Percentiles rank a stretch among this genome's conserved stretches.
Evolutionary conservation across 2,329 filamentous ascomycete genomes (phyloP).

Genomic region (Thermoascus crustaceus): DNA sequence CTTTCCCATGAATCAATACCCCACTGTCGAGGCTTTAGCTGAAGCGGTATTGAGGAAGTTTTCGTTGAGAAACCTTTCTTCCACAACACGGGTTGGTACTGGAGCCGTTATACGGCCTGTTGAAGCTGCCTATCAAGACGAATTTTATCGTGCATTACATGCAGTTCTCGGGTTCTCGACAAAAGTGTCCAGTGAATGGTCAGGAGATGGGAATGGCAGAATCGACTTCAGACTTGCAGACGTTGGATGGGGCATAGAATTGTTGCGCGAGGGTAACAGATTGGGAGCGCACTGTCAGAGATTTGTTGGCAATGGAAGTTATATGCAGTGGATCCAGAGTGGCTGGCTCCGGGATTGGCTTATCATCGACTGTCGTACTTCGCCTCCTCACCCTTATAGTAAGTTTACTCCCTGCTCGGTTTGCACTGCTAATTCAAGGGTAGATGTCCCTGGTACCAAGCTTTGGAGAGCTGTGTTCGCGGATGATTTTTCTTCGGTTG

Average conservation of each 20-base stretch:
- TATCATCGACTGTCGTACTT: constrained; percentile 12
- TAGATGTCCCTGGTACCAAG: constrained; percentile 7
- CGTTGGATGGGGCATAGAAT: constrained; percentile 1
- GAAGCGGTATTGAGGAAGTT: constrained; percentile 6
- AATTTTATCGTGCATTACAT: background rate
- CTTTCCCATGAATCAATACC: constrained; percentile 8
- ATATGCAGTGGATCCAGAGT: constrained; percentile 5
- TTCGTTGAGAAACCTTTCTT: constrained; percentile 5
- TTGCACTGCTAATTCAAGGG: constrained; percentile 1
- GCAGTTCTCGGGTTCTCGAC: constrained; percentile 1
- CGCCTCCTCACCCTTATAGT: constrained; percentile 5
- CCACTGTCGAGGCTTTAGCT: constrained; percentile 4
- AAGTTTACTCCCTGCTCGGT: no score
- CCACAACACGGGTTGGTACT: constrained; percentile 3
- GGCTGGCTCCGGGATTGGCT: constrained; percentile 12
- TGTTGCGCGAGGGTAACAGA: constrained; percentile 1
- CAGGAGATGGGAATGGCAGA: constrained; percentile 1
- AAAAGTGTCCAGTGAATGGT: constrained; percentile 4
- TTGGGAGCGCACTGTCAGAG: background rate
- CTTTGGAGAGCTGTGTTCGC: constrained; percentile 10
- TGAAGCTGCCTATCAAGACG: constrained; percentile 1
- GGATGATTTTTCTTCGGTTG: constrained; percentile 6
- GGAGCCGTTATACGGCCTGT: constrained; percentile 1
- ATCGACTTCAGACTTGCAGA: constrained; percentile 4
- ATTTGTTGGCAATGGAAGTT: constrained; percentile 2